These are phyloP conservation scores for Aspergillus latus DNA, from an alignment of 2,329 filamentous ascomycete species.

Conservation along the genomic window DNA sequence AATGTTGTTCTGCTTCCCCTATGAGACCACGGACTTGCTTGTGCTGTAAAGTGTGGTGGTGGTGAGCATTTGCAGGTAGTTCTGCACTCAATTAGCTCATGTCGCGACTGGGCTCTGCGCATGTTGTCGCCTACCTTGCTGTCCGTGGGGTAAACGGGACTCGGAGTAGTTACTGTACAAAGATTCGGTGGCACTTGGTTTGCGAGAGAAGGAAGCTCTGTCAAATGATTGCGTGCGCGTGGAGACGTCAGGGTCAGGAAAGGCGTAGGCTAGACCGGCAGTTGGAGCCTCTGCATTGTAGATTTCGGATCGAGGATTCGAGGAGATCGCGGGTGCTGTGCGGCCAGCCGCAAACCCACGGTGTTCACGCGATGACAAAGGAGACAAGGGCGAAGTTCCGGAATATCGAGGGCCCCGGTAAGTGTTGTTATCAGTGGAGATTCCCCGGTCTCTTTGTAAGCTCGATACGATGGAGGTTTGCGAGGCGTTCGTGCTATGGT, in stretches of 20 bases:
- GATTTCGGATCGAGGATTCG: constrained; percentile 51
- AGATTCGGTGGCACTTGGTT: constrained; percentile 49
- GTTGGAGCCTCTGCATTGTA: constrained; percentile 52
- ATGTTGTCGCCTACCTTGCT: constrained; percentile 44
- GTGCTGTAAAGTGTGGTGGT: constrained; percentile 50
- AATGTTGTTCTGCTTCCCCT: constrained; percentile 44
- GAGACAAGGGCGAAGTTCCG: constrained; percentile 42
- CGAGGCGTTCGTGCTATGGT: constrained; percentile 49
- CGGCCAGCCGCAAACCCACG: constrained; percentile 46
- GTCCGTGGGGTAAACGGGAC: constrained; percentile 46
- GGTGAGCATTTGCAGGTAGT: constrained; percentile 49
- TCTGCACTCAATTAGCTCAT: constrained; percentile 31
- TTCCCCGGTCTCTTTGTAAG: constrained; percentile 45
- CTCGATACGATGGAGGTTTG: constrained; percentile 48
- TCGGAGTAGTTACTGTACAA: constrained; percentile 50
- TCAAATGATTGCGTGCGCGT: constrained; percentile 37
- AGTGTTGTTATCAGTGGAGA: constrained; percentile 34
- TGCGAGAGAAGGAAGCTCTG: constrained; percentile 41
- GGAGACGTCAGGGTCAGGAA: constrained; percentile 50
- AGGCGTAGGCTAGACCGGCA: constrained; percentile 52
- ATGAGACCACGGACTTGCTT: constrained; percentile 50
- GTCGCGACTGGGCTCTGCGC: too few species aligned
- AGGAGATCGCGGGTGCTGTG: constrained; percentile 50
- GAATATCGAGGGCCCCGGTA: constrained; percentile 45
- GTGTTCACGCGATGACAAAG: constrained; percentile 43